Conservation (phyloP, 192 early-diverging fungal species). For the Podila epicladia region DNA sequence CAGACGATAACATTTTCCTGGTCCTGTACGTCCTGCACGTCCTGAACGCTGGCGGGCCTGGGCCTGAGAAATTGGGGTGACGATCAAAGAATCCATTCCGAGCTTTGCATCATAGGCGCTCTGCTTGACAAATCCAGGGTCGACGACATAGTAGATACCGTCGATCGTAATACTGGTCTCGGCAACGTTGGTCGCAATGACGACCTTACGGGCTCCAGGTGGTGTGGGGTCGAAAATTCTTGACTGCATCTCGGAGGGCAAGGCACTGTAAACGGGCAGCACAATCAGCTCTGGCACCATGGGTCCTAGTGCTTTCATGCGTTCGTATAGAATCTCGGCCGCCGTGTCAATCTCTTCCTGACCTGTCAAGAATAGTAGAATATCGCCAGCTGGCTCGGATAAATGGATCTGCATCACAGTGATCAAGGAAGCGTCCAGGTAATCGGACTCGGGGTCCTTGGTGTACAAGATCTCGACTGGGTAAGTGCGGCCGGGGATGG, state of each 20-base stretch:
- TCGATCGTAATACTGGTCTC: constrained; percentile 99
- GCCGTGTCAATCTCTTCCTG: constrained; percentile 98
- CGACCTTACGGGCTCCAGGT: constrained; percentile 83
- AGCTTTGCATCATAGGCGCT: constrained; percentile 97
- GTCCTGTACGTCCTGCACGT: constrained; percentile 96
- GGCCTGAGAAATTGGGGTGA: constrained; percentile 92
- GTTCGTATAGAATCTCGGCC: constrained; percentile 74
- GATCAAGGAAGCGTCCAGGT: constrained; percentile 91
- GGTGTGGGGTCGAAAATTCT: constrained; percentile 95
- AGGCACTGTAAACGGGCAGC: constrained; percentile 92
- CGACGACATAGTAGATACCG: constrained; percentile 96
- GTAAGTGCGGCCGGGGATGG: constrained; percentile 94
- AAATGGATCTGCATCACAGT: constrained; percentile 98
- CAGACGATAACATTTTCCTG: constrained; percentile 94
- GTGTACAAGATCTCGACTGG: constrained; percentile 96
- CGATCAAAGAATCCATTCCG: constrained; percentile 97
- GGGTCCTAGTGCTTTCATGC: constrained; percentile 73
- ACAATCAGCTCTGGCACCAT: constrained; percentile 81
- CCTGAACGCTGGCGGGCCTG: constrained; percentile 95
- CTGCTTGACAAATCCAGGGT: constrained; percentile 96
- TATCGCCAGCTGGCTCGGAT: constrained; percentile 92
- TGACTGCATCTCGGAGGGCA: constrained; percentile 95
- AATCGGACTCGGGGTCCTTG: constrained; percentile 95
- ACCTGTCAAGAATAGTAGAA: constrained; percentile 96
- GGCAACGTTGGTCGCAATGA: constrained; percentile 98